These are phyloP conservation scores for Ampelocalamus luodianensis DNA, from an alignment of 176 grass and related monocot genomes.

Conservation along the genomic window DNA sequence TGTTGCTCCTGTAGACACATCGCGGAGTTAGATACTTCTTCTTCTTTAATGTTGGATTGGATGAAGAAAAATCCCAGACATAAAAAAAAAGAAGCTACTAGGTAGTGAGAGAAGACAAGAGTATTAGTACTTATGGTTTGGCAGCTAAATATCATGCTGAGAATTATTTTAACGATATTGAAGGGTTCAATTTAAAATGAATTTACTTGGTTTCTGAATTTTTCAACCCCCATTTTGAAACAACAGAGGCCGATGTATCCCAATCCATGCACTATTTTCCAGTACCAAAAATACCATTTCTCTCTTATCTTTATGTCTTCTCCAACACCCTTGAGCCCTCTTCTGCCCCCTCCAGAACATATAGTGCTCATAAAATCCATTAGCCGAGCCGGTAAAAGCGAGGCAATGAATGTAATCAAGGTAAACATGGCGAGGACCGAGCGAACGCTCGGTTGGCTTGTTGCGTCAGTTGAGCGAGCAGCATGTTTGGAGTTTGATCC, in stretches of 20 bases:
- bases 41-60: no score
- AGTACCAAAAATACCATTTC: conserved; percentile 2
- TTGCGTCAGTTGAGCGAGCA: no score
- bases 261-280: conserved; percentile 16
- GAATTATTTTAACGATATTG: neutral
- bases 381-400: neutral
- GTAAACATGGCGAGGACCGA: no score
- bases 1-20: no score
- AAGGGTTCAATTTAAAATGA: neutral
- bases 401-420: neutral
- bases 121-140: neutral
- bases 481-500: no score
- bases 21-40: no score
- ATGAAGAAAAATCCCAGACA: no score
- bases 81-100: neutral
- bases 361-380: no score
- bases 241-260: neutral
- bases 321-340: no score
- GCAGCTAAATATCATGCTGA: conserved; percentile 6
- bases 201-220: neutral
- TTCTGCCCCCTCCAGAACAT: no score
- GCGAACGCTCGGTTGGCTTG: no score
- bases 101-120: neutral
- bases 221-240: conserved; percentile 1
- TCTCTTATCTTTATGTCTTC: no score